Percentiles rank a stretch among this genome's conserved stretches.
phyloP scores from a whole-genome alignment of 805 yeast genomes.

The Saturnispora serradocipensis region DNA sequence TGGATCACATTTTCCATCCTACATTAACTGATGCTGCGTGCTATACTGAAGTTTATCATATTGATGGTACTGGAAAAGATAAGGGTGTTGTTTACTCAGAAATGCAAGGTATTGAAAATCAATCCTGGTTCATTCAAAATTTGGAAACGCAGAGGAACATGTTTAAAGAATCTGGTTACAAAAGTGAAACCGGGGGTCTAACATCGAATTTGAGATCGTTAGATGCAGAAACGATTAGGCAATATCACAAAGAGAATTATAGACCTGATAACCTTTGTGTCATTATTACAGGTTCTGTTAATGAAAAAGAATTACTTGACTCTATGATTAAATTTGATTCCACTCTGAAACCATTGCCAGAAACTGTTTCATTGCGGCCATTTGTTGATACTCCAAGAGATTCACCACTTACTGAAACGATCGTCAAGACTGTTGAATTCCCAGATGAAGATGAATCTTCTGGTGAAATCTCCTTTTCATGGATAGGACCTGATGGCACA shows the following conservation, averaged over 20 bases:
- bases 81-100: slow-evolving; percentile 96
- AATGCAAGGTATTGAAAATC: slow-evolving; percentile 88
- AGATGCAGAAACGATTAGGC: slow-evolving; percentile 62
- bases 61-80: slow-evolving; percentile 84
- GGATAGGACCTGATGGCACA: slow-evolving; percentile 69
- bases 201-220: slow-evolving; percentile 66
- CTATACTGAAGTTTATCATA: slow-evolving; percentile 87
- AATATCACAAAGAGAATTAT: slow-evolving; percentile 65
- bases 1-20: slow-evolving; percentile 81
- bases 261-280: slow-evolving; percentile 79
- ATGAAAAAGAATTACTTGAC: slow-evolving; percentile 58
- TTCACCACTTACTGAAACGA: slow-evolving; percentile 31
- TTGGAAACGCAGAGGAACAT: slow-evolving; percentile 51
- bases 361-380: slow-evolving; percentile 46
- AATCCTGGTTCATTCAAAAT: slow-evolving; percentile 57
- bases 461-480: slow-evolving; percentile 65
- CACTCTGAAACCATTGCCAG: slow-evolving; percentile 37
- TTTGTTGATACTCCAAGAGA: slow-evolving; percentile 62
- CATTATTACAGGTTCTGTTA: slow-evolving; percentile 78
- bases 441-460: slow-evolving; percentile 84
- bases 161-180: slow-evolving; percentile 65
- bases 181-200: slow-evolving; percentile 91
- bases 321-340: slow-evolving; percentile 55
- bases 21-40: slow-evolving; percentile 86
- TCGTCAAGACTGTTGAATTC: slow-evolving; percentile 52